Evolutionary conservation across 129 eudicot species (phyloP).

Genomic region (Mikania micrantha): DNA sequence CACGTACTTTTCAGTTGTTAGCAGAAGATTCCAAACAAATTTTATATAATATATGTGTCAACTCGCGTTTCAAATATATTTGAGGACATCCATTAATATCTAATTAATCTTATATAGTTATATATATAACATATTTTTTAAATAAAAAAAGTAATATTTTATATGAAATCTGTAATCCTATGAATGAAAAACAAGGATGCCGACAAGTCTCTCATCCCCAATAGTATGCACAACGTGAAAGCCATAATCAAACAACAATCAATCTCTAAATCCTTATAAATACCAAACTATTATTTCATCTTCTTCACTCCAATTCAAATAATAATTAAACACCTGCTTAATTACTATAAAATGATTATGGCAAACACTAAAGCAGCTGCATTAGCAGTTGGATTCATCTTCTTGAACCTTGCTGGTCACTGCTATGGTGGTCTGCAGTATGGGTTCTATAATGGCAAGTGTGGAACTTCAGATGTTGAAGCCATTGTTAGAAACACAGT

Average conservation of each 20-base stretch:
- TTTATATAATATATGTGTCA: background rate
- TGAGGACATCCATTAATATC: background rate
- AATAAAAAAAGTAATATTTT: background rate
- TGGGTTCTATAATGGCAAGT: slow-evolving; percentile 49
- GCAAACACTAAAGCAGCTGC: slow-evolving; percentile 14
- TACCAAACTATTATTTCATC: background rate
- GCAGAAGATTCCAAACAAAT: background rate
- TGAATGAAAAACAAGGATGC: background rate
- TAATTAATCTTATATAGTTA: too few relatives aligned
- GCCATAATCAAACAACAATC: background rate
- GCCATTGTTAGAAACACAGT: slow-evolving; percentile 29
- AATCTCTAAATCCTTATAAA: background rate
- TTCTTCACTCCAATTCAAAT: slow-evolving; percentile 7
- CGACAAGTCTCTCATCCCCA: background rate
- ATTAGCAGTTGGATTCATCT: slow-evolving; percentile 7
- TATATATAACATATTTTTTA: background rate
- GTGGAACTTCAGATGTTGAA: slow-evolving; percentile 37
- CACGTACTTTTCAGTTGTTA: background rate
- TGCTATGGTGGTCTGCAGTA: slow-evolving; percentile 30
- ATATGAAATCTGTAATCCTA: background rate
- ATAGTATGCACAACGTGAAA: background rate
- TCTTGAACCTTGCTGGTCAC: slow-evolving; percentile 25
- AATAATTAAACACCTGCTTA: background rate
- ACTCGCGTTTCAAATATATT: background rate
- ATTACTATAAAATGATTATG: background rate